Evolutionary conservation across 2,329 filamentous ascomycete genomes (phyloP), one percentile per base, ranked within the genome.

Genomic region (Helminthosporium solani): DNA sequence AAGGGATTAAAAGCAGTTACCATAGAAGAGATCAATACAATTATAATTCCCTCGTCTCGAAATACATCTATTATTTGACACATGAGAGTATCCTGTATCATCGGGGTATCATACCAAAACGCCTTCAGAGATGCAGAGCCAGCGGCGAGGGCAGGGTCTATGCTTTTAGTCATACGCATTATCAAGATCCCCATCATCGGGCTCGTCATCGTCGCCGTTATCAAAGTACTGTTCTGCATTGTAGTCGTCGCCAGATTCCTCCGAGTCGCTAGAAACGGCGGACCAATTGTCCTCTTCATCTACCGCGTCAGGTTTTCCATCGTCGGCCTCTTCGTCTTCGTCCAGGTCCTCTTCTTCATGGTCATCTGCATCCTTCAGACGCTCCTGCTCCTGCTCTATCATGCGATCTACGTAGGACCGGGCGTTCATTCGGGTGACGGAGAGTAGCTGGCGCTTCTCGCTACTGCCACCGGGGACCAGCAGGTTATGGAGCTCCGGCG

Each of bases 201-300:
- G 63, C 21, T 68, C 77, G 43, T 77, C 80, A 33, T 75, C 79
- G 25, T 75, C 78, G 31, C 73, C 70, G 28, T 69, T 80, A 35
- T 74, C 78, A 46, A 77, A 79, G 38, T 72, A 82, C 44, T 78
- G 80, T 40, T 80, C 82, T 6, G 82, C 82, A 44, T 75, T 79
- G 70, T 85, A 85, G 52, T 84, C 77, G 57, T 85, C 82, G 1
- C 79, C 82, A 54, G 84, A 80, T 57, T 85, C 84, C 60, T 84
- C 82, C 3, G 79, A 81, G 44, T 82, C 79, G 11, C 82, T 81
- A 35, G 83, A 80, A 19, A 80, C 79, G 35, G 57, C 63, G 4
- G 60, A 65, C 51, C 52, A 68, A 16, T 81, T 78, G 51, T 81
- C 84, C 43, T 82, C 78, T 46, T 81, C 78, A 42, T 83, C 81